Conservation (phyloP, 192 early-diverging fungal species). For the Diversispora epigaea region DNA sequence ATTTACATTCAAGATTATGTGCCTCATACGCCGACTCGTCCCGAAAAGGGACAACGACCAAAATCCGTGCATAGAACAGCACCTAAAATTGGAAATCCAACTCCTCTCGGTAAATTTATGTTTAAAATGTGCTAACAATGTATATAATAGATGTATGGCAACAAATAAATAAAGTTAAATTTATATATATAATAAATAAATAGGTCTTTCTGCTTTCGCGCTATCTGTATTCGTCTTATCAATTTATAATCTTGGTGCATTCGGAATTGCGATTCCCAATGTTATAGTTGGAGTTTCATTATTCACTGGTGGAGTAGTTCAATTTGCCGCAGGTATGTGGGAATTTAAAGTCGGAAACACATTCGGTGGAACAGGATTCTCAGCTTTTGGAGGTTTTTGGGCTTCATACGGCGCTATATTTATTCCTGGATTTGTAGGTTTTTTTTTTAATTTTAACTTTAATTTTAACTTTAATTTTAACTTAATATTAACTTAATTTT, state of each 20-base stretch:
- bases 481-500: not conserved
- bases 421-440: conserved; percentile 12
- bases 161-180: not conserved
- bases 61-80: not conserved
- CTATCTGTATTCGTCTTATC: conserved; percentile 37
- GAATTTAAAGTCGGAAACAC: conserved; percentile 77
- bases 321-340: conserved; percentile 79
- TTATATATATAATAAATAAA: not conserved
- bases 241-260: not conserved
- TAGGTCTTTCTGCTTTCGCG: conserved; percentile 59
- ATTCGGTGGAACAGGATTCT: conserved; percentile 80
- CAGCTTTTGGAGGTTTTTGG: conserved; percentile 32
- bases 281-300: conserved; percentile 73
- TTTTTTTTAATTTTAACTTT: not conserved
- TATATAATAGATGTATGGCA: not conserved
- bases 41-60: no score
- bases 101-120: conserved; percentile 46
- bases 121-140: not conserved
- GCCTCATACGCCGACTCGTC: no score
- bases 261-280: conserved; percentile 55
- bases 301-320: conserved; percentile 47
- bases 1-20: no score
- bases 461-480: not conserved
- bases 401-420: conserved; percentile 18
- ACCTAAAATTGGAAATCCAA: conserved; percentile 52